Evolutionary conservation across 768 basidiomycete genomes (phyloP).

Genomic region (Gautieria morchelliformis): DNA sequence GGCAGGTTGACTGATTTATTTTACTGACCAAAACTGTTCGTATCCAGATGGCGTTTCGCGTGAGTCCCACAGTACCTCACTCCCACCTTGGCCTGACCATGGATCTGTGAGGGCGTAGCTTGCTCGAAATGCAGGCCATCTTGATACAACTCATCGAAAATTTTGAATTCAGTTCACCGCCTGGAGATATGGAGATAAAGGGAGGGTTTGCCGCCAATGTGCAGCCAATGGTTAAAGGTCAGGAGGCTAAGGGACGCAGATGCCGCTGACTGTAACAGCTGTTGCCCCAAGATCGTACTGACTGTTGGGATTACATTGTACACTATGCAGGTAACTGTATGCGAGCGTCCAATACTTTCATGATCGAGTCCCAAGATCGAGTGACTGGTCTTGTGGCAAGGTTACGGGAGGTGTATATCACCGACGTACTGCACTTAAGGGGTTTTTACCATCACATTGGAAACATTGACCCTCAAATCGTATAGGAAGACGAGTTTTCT

Average conservation of each 20-base stretch:
- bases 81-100: no score
- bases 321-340: no score
- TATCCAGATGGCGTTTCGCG: conserved; percentile 23
- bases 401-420: no score
- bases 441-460: no score
- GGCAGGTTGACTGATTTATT: neutral
- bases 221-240: conserved; percentile 19
- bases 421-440: no score
- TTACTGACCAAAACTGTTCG: neutral
- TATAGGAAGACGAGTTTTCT: no score
- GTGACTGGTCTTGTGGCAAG: no score
- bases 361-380: no score
- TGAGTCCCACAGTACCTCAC: conserved; percentile 11
- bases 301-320: neutral
- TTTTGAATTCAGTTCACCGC: conserved; percentile 24
- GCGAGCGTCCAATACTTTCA: no score
- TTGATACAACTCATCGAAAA: conserved; percentile 26
- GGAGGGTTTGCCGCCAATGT: conserved; percentile 24
- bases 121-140: conserved; percentile 27
- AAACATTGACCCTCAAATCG: no score
- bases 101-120: conserved; percentile 7
- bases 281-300: neutral
- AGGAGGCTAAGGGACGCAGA: neutral
- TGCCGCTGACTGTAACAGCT: neutral
- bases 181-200: conserved; percentile 20